Evolutionary conservation across 306 rosid genomes (phyloP).

Genomic region (Ceratonia siliqua): DNA sequence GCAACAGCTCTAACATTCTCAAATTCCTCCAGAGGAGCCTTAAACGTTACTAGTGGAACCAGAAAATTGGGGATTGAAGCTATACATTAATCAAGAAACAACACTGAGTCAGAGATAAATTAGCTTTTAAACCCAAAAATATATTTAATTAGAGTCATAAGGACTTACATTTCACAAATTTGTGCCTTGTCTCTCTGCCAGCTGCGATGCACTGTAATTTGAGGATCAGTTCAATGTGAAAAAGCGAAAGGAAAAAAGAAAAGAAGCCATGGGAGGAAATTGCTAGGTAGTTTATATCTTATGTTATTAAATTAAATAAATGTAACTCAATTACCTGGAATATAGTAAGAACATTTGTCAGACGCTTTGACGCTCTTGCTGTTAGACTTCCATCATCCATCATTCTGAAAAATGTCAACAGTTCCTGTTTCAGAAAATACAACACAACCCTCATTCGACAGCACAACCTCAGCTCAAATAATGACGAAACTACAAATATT

Average conservation of each 20-base stretch:
- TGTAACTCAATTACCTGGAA: slow-evolving; percentile 23
- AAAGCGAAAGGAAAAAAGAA: not conserved
- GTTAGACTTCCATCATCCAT: slow-evolving; percentile 11
- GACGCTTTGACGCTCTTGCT: slow-evolving; percentile 25
- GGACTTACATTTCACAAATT: slow-evolving; percentile 19
- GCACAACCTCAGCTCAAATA: not conserved
- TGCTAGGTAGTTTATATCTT: not conserved
- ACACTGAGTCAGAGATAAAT: not conserved
- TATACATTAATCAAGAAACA: slow-evolving; percentile 9
- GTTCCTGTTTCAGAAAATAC: slow-evolving; percentile 21
- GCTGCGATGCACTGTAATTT: slow-evolving; percentile 20
- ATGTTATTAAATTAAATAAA: not conserved
- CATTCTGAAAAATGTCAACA: slow-evolving; percentile 24
- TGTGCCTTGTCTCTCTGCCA: not conserved
- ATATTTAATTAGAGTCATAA: not conserved
- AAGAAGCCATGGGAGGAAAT: not conserved
- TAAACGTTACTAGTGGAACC: slow-evolving; percentile 12
- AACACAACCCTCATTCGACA: not conserved
- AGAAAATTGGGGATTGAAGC: slow-evolving; percentile 28
- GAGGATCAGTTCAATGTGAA: not conserved
- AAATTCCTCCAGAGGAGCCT: slow-evolving; percentile 21
- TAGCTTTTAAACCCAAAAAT: not conserved
- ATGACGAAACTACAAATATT: not conserved
- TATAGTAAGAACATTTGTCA: slow-evolving; percentile 19
- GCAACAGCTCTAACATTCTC: slow-evolving; percentile 22